Evolutionary conservation across 768 basidiomycete species (phyloP).

Genomic region (Mycena chlorophos): DNA sequence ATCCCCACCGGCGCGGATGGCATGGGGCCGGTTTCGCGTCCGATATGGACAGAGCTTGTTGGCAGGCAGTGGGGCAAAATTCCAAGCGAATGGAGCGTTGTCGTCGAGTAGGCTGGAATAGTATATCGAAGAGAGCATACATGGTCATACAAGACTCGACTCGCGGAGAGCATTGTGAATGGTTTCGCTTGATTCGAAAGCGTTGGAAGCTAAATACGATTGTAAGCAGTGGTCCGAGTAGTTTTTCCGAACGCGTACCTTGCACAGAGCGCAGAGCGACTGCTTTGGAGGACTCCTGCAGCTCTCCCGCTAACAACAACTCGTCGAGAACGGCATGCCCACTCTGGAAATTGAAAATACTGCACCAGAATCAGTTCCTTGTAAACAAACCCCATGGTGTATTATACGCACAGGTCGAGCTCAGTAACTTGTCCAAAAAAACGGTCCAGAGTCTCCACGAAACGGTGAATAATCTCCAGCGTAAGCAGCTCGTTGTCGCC

Average conservation of each 20-base stretch:
- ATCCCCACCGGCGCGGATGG: conserved; percentile 71
- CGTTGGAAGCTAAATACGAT: conserved; percentile 14
- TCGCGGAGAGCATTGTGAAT: conserved; percentile 21
- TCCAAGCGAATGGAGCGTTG: conserved; percentile 77
- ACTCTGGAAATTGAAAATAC: conserved; percentile 97
- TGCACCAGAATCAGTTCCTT: conserved; percentile 33
- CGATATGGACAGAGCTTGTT: conserved; percentile 69
- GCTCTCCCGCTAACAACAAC: conserved; percentile 88
- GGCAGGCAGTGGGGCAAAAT: conserved; percentile 81
- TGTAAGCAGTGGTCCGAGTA: background rate
- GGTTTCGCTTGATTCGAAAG: conserved; percentile 24
- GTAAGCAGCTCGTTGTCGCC: conserved; percentile 90
- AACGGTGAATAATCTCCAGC: conserved; percentile 91
- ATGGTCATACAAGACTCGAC: conserved; percentile 15
- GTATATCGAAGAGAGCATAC: conserved; percentile 1
- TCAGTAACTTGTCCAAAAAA: conserved; percentile 77
- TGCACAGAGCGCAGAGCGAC: conserved; percentile 43
- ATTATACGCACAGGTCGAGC: conserved; percentile 44
- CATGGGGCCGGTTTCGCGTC: conserved; percentile 77
- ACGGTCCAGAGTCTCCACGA: conserved; percentile 85
- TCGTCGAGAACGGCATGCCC: conserved; percentile 94
- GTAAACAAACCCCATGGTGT: conserved; percentile 37
- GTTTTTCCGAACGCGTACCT: background rate
- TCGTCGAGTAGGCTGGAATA: conserved; percentile 37
- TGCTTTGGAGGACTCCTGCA: conserved; percentile 88